Percentiles rank a stretch among this genome's conserved stretches.
These are phyloP conservation scores for Aspergillus nomiae DNA, from an alignment of 2,329 filamentous ascomycete species.

Conservation along the genomic window DNA sequence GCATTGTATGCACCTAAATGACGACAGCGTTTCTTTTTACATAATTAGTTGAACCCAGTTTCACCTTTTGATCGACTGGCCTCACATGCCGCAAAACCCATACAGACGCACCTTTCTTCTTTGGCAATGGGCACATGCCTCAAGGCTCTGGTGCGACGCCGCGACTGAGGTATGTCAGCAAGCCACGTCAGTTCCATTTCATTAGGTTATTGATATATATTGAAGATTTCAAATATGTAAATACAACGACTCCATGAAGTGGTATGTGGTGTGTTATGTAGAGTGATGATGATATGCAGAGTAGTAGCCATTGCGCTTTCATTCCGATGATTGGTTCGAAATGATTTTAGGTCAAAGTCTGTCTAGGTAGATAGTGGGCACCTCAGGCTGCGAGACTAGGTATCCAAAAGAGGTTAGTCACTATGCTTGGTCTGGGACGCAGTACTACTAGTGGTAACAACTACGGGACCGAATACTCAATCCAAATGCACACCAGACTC, in stretches of 20 bases:
- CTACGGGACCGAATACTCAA: not conserved
- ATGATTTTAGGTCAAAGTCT: not conserved
- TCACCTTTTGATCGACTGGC: not conserved
- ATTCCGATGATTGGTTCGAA: not conserved
- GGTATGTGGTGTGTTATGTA: not conserved
- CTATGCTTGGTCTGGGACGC: not conserved
- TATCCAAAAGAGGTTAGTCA: not conserved
- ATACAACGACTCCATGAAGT: not conserved
- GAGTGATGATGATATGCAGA: not conserved
- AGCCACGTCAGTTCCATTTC: conserved; percentile 40
- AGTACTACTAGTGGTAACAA: not conserved
- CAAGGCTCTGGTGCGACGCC: conserved; percentile 32
- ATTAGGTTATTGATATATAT: not conserved
- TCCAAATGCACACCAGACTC: too few species aligned
- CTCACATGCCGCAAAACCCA: not conserved
- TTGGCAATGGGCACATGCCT: conserved; percentile 36
- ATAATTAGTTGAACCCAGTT: not conserved
- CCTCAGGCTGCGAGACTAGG: too few species aligned
- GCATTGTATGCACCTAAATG: conserved; percentile 23
- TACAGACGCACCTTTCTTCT: conserved; percentile 32
- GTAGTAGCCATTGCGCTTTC: not conserved
- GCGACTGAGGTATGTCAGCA: conserved; percentile 36
- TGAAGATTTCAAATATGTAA: not conserved
- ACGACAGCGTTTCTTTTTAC: conserved; percentile 35
- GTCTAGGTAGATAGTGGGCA: too few species aligned